phyloP scores from a whole-genome alignment of 176 grass and related monocot genomes.

The Juncus effusus region DNA sequence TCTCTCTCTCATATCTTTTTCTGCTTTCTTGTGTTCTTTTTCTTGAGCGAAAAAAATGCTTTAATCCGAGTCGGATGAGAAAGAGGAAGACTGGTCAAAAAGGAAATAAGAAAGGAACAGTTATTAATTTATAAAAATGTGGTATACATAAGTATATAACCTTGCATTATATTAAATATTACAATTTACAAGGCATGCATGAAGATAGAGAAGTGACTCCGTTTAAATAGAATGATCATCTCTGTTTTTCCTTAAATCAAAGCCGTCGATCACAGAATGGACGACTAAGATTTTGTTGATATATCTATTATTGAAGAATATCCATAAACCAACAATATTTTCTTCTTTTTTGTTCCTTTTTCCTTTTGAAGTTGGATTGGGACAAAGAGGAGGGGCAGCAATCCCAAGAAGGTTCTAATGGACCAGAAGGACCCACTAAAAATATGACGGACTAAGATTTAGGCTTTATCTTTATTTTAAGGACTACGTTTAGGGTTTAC shows the following conservation, averaged over 20 bases:
- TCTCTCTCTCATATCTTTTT: slow-evolving; percentile 16
- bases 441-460: slow-evolving; percentile 11
- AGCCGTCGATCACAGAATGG: too few species aligned
- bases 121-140: not conserved
- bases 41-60: slow-evolving; percentile 36
- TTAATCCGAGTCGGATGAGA: slow-evolving; percentile 40
- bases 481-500: slow-evolving; percentile 5
- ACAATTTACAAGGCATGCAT: too few species aligned
- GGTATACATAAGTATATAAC: too few species aligned
- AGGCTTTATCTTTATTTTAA: slow-evolving; percentile 14
- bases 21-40: slow-evolving; percentile 40
- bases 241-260: too few species aligned
- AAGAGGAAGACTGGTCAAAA: slow-evolving; percentile 47
- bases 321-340: not conserved
- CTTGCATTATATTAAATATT: too few species aligned
- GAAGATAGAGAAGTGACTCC: too few species aligned
- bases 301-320: slow-evolving; percentile 2
- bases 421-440: slow-evolving; percentile 20
- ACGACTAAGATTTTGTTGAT: too few species aligned
- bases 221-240: too few species aligned
- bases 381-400: not conserved
- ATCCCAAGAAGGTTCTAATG: slow-evolving; percentile 29
- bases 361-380: slow-evolving; percentile 2
- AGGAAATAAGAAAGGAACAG: slow-evolving; percentile 16
- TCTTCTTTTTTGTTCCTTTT: slow-evolving; percentile 4